Percentiles rank a stretch among this genome's conserved stretches.
Conservation (phyloP, 2,329 filamentous ascomycete genomes). For the Aspergillus sergii region DNA sequence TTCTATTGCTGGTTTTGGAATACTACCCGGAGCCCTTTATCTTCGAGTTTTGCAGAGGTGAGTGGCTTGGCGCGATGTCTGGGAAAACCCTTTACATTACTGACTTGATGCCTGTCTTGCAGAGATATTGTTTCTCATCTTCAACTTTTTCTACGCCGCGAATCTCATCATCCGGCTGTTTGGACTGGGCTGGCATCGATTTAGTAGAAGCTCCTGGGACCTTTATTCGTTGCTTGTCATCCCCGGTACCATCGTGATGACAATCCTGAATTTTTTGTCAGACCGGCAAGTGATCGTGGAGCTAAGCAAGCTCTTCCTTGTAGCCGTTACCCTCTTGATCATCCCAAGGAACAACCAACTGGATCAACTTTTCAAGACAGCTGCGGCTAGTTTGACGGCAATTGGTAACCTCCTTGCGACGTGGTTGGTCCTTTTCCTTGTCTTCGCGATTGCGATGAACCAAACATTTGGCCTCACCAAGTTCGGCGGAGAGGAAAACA, state of each 20-base stretch:
- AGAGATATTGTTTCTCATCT: slow-evolving; percentile 76
- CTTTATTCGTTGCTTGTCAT: slow-evolving; percentile 82
- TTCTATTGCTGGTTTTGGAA: slow-evolving; percentile 81
- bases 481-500: slow-evolving; percentile 71
- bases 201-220: slow-evolving; percentile 93
- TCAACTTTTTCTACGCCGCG: slow-evolving; percentile 78
- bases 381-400: slow-evolving; percentile 84
- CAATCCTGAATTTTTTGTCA: slow-evolving; percentile 71
- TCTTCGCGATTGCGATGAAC: slow-evolving; percentile 94
- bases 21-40: slow-evolving; percentile 72
- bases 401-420: slow-evolving; percentile 93
- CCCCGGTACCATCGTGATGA: slow-evolving; percentile 76
- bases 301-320: slow-evolving; percentile 91
- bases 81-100: slow-evolving; percentile 13
- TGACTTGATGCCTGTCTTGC: slow-evolving; percentile 15
- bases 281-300: slow-evolving; percentile 66
- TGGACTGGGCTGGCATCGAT: slow-evolving; percentile 88
- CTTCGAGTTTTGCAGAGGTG: slow-evolving; percentile 71
- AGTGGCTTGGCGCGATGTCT: slow-evolving; percentile 14
- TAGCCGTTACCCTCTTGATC: slow-evolving; percentile 82
- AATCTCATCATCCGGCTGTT: slow-evolving; percentile 84
- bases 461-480: slow-evolving; percentile 94
- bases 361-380: slow-evolving; percentile 98
- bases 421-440: slow-evolving; percentile 95
- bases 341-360: slow-evolving; percentile 96